Evolutionary conservation across 1,139 yeast species (phyloP).

Genomic region (Lodderomyces jiufengensis): DNA sequence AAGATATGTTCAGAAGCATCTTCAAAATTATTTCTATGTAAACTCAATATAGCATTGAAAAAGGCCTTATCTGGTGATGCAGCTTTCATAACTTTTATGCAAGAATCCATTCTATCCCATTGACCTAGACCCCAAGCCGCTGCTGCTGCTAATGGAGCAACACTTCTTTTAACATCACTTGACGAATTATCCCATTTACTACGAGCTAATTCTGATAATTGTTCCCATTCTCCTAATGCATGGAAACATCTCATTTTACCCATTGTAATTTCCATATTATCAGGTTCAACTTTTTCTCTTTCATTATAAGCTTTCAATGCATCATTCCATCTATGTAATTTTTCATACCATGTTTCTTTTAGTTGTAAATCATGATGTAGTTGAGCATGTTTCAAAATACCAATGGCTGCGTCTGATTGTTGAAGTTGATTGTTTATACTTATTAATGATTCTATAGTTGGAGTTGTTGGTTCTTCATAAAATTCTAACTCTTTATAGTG

Average conservation of each 20-base stretch:
- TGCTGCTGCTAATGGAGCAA: conserved; percentile 97
- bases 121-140: conserved; percentile 99
- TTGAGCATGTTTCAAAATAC: conserved; percentile 93
- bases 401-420: conserved; percentile 97
- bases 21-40: conserved; percentile 82
- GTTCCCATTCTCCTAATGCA: conserved; percentile 98
- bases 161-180: conserved; percentile 72
- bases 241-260: conserved; percentile 98
- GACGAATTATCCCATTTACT: conserved; percentile 79
- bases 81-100: conserved; percentile 81
- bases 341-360: conserved; percentile 97
- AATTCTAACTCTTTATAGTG: conserved; percentile 95
- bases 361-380: conserved; percentile 87
- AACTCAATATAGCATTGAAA: conserved; percentile 81
- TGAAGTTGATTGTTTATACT: conserved; percentile 92
- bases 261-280: conserved; percentile 77
- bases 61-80: conserved; percentile 95
- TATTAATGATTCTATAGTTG: conserved; percentile 88
- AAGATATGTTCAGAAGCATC: conserved; percentile 78
- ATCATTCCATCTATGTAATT: conserved; percentile 96
- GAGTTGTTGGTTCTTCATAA: conserved; percentile 87
- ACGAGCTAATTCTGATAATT: conserved; percentile 78
- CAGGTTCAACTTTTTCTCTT: conserved; percentile 56
- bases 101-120: conserved; percentile 95
- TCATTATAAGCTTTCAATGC: conserved; percentile 87